Evolutionary conservation across 345 rosid species (phyloP), one percentile per base, ranked within the genome.

Genomic region (Microcos paniculata): DNA sequence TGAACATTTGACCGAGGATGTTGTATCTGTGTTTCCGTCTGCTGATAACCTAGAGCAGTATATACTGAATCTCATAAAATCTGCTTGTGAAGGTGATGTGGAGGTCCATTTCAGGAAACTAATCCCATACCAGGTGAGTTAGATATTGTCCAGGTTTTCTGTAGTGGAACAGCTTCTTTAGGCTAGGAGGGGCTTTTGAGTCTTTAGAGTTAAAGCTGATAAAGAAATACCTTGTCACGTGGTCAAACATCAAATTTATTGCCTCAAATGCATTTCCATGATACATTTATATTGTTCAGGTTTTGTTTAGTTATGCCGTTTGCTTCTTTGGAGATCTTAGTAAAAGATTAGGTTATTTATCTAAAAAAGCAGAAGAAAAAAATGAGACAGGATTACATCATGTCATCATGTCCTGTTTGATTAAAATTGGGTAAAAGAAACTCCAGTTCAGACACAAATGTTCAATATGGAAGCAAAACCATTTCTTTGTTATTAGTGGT

Each of bases 1-100:
- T 70, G 97, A 96, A 79, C 94, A 93, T 75, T 82, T 96, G 84
- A 93, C 97, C 16, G 99, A 96, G 85, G 99, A 91, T 79, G 92
- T 86, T 24, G 93, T 86, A 71, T 89, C 96, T 83, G 99, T 96
- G 55, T 92, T 93, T 73, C 99, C 98, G 4, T 86, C 83, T 72
- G 98, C 99, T 53, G 93, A 93, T 88, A 86, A 85, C 82, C 96
- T 96, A 80, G 99, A 96, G 88, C 94, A 84, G 80, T 89, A 81
- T 84, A 86, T 93, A 72, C 85, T 89, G 82, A 76, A 89, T 70
- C 84, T 92, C 72, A 88, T 92, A 71, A 61, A 88, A 53, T 83
- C 94, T 67, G 80, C 83, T 11, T 86, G 89, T 59, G 94, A 82
- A 79, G 90, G 90, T 31, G 92, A 80, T 81, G 79, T 78, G 21